These are phyloP conservation scores for Nannizzia gypsea DNA, from an alignment of 2,329 filamentous ascomycete genomes.

Conservation along the genomic window DNA sequence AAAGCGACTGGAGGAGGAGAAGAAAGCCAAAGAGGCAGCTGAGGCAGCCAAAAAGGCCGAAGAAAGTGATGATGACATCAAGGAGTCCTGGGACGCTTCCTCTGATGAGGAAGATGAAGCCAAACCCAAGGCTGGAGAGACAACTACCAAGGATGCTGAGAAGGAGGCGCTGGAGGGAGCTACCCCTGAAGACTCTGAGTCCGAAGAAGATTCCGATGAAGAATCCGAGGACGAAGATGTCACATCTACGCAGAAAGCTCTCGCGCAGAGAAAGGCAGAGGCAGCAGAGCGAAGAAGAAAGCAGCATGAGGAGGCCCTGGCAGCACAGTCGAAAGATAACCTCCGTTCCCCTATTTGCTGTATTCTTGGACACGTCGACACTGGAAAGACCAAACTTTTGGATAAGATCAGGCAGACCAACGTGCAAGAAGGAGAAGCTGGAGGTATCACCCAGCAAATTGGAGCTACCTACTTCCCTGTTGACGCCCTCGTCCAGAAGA, in stretches of 20 bases:
- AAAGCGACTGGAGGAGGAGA: constrained; percentile 56
- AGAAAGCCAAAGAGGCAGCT: constrained; percentile 51
- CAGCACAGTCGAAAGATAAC: constrained; percentile 84
- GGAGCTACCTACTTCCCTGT: constrained; percentile 98
- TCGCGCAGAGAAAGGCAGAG: constrained; percentile 71
- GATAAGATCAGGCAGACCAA: constrained; percentile 99
- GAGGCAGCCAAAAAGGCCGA: constrained; percentile 82
- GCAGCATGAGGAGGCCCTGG: constrained; percentile 81
- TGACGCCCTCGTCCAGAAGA: constrained; percentile 86
- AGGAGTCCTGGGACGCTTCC: constrained; percentile 83
- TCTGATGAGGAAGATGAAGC: constrained; percentile 54
- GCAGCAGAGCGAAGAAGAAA: constrained; percentile 79
- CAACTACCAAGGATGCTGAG: constrained; percentile 16
- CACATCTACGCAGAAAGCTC: constrained; percentile 60
- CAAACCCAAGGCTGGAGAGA: constrained; percentile 38
- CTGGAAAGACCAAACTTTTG: constrained; percentile 96
- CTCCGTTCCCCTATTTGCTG: constrained; percentile 97
- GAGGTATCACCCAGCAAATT: constrained; percentile 99
- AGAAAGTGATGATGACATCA: constrained; percentile 56
- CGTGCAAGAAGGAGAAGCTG: constrained; percentile 96
- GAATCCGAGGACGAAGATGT: constrained; percentile 50
- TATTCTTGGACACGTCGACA: constrained; percentile 99
- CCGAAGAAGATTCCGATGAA: constrained; percentile 48
- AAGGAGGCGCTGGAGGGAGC: constrained; percentile 24
- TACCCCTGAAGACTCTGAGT: constrained; percentile 38